Evolutionary conservation across 345 rosid genomes (phyloP), one percentile per base, ranked within the genome.

Genomic region (Cardiospermum halicacabum): DNA sequence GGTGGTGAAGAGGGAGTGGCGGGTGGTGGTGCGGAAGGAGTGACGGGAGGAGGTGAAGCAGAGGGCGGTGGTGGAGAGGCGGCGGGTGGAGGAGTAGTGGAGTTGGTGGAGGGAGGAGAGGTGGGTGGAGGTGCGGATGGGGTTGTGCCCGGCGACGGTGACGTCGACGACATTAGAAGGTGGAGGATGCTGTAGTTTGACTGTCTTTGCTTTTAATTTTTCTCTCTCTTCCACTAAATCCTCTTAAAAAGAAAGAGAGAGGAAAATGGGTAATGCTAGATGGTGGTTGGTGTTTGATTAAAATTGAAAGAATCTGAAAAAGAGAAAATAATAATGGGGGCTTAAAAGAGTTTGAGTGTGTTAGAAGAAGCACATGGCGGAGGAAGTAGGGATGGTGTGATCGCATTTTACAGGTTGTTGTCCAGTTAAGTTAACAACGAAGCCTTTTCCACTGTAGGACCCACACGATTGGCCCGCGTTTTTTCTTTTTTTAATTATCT

Each of bases 401-500:
- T 54, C 16, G 15, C 45, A 34, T 31, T 18, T 18, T 1, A 9
- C 24, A 11, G 54, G 3, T 2, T 11, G 45, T n/a, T 2, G 67
- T 66, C 19, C 32, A 27, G 32, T 15, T 60, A 4, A 51, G 62
- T n/a, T n/a, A n/a, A n/a, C n/a, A n/a, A 69, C 55, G 47, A 12
- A 60, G 36, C 58, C 56, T 40, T 31, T 11, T 7, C n/a, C n/a
- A n/a, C 1, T 24, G 43, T 60, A 37, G 82, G 86, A 48, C 77
- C 94, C 70, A 83, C 86, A 5, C 84, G 80, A 71, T 8, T 76
- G 71, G 45, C 71, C 82, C 88, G 84, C 91, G 87, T 27, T 59
- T 40, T 64, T 28, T 39, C 39, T 34, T 56, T 34, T 34, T 34
- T 34, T 34, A 34, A 5, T 34, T 34, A 5, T 5, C 10, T 32